Evolutionary conservation across 2,329 filamentous ascomycete species (phyloP).

Genomic region (Monosporascus sp.): DNA sequence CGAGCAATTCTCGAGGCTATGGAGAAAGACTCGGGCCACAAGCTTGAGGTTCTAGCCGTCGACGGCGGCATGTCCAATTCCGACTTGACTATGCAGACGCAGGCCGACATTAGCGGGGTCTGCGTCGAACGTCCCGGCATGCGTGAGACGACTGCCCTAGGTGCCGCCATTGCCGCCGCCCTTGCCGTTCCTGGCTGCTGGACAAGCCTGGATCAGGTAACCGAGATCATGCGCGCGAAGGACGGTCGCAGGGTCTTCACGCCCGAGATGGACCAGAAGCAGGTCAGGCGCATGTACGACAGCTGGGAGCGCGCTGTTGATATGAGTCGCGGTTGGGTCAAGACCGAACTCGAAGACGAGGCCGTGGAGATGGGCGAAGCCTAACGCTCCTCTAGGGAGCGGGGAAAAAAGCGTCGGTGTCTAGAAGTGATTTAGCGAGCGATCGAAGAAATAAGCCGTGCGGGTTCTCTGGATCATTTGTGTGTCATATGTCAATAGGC

Average conservation of each 20-base stretch:
- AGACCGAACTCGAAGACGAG: conserved; percentile 24
- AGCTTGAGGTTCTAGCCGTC: conserved; percentile 69
- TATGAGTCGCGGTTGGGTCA: conserved; percentile 52
- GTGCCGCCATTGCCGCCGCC: conserved; percentile 85
- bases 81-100: conserved; percentile 84
- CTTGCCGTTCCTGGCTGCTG: conserved; percentile 70
- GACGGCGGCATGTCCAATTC: conserved; percentile 89
- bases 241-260: conserved; percentile 64
- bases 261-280: conserved; percentile 50
- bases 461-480: neutral
- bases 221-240: conserved; percentile 59
- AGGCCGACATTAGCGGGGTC: conserved; percentile 79
- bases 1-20: conserved; percentile 89
- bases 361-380: conserved; percentile 1
- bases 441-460: neutral
- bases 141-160: conserved; percentile 85
- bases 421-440: neutral
- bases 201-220: conserved; percentile 68
- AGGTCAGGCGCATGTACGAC: conserved; percentile 38
- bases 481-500: no score
- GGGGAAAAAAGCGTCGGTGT: neutral
- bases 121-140: conserved; percentile 79
- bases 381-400: neutral
- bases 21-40: conserved; percentile 77
- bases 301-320: conserved; percentile 54